These are phyloP conservation scores for Diplodia seriata DNA, from an alignment of 2,329 filamentous ascomycete species.

Conservation along the genomic window DNA sequence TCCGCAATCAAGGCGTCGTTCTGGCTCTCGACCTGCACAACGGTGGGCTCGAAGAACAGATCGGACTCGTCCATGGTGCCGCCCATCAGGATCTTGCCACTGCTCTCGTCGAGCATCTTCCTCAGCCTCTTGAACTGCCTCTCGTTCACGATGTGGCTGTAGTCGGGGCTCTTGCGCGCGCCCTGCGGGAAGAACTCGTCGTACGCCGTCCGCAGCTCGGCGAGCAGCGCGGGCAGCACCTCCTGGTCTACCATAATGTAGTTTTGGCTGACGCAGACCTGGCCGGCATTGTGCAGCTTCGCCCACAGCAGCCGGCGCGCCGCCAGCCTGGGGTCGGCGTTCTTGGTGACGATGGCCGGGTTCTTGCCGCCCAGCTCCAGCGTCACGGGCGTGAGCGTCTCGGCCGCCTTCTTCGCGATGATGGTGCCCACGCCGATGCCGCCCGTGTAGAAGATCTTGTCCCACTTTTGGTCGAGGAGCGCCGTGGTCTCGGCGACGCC, in stretches of 20 bases:
- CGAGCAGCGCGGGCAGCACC: slow-evolving; percentile 73
- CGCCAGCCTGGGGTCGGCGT: slow-evolving; percentile 79
- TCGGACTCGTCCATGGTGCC: slow-evolving; percentile 81
- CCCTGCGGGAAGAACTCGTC: slow-evolving; percentile 85
- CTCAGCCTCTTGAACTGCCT: slow-evolving; percentile 82
- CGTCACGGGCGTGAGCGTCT: slow-evolving; percentile 75
- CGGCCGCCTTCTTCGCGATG: slow-evolving; percentile 60
- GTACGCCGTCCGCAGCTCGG: slow-evolving; percentile 73
- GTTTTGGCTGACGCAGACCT: slow-evolving; percentile 92
- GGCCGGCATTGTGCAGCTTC: slow-evolving; percentile 85
- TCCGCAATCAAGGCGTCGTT: slow-evolving; percentile 80
- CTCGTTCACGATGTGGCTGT: slow-evolving; percentile 79
- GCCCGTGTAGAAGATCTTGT: slow-evolving; percentile 98
- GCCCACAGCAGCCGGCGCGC: slow-evolving; percentile 87
- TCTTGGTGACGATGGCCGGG: slow-evolving; percentile 87
- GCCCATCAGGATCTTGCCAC: slow-evolving; percentile 85
- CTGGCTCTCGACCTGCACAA: slow-evolving; percentile 78
- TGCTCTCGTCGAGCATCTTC: slow-evolving; percentile 84
- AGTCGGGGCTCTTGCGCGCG: slow-evolving; percentile 77
- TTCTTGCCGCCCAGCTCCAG: slow-evolving; percentile 92
- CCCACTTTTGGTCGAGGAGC: slow-evolving; percentile 88
- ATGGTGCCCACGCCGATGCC: slow-evolving; percentile 72
- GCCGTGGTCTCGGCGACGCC: slow-evolving; percentile 79
- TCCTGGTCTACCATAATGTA: slow-evolving; percentile 84
- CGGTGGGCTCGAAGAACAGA: slow-evolving; percentile 88